Evolutionary conservation across 2,329 filamentous ascomycete genomes (phyloP).

Genomic region (Alternaria viburni): DNA sequence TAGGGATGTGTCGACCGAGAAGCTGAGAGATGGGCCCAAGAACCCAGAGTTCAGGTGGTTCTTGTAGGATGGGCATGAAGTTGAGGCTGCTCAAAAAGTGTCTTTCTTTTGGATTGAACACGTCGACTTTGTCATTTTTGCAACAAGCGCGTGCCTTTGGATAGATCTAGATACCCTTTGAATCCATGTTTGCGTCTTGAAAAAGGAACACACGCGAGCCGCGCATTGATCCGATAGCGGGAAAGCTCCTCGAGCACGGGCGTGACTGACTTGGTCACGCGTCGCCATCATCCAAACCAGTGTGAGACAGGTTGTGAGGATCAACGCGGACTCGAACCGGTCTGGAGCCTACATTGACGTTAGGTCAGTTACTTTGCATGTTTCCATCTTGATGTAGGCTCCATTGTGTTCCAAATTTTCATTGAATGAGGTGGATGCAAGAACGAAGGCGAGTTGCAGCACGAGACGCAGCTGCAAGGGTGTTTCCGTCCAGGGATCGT

Average conservation of each 20-base stretch:
- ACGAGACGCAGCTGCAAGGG: background rate
- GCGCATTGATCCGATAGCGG: background rate
- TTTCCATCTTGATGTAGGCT: background rate
- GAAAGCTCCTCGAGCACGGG: background rate
- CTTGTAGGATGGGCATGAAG: slow-evolving; percentile 21
- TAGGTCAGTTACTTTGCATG: background rate
- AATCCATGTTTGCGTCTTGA: background rate
- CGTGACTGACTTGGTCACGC: slow-evolving; percentile 11
- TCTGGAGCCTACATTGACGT: background rate
- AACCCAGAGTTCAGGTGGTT: slow-evolving; percentile 56
- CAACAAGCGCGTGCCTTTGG: background rate
- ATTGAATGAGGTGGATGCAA: background rate
- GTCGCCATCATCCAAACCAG: slow-evolving; percentile 11
- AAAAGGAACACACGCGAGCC: background rate
- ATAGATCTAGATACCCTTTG: background rate
- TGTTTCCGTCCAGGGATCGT: background rate
- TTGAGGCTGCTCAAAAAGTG: background rate
- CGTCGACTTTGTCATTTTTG: background rate
- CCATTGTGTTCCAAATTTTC: background rate
- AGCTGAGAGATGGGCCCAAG: slow-evolving; percentile 53
- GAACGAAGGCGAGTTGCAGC: background rate
- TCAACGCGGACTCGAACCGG: background rate
- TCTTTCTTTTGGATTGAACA: background rate
- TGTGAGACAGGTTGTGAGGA: background rate
- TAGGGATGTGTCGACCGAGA: slow-evolving; percentile 55